These are phyloP conservation scores for Lindgomyces ingoldianus DNA, from an alignment of 495 filamentous ascomycete genomes.

Conservation along the genomic window DNA sequence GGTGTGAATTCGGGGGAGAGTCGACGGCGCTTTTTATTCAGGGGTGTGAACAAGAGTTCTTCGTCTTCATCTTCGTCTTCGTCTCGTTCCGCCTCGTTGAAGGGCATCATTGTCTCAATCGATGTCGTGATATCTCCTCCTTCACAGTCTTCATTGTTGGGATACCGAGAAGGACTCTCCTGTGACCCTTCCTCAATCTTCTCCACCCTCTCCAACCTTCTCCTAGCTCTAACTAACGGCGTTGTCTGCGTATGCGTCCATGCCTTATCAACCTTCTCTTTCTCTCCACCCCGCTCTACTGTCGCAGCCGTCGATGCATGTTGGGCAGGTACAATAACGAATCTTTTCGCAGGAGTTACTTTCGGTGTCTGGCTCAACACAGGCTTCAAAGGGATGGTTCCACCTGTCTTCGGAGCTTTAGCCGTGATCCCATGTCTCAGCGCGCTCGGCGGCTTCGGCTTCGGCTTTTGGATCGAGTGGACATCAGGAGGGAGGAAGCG, in stretches of 20 bases:
- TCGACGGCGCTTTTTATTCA: constrained; percentile 19
- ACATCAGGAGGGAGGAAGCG: constrained; percentile 22
- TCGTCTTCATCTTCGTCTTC: constrained; percentile 24
- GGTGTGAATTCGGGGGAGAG: constrained; percentile 7
- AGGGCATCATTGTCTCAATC: background rate
- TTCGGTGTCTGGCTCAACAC: background rate
- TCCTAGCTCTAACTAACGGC: background rate
- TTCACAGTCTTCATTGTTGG: background rate
- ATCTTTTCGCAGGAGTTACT: constrained; percentile 23
- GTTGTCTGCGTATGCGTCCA: constrained; percentile 3
- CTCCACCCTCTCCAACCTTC: constrained; percentile 23
- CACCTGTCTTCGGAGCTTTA: background rate
- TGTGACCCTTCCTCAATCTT: constrained; percentile 32
- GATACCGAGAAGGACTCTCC: constrained; percentile 2
- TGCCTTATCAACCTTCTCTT: background rate
- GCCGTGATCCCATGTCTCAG: constrained; percentile 26
- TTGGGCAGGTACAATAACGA: constrained; percentile 15
- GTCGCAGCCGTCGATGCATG: background rate
- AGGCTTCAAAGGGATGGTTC: background rate
- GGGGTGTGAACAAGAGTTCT: constrained; percentile 29
- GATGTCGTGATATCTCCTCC: background rate
- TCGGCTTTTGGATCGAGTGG: constrained; percentile 7
- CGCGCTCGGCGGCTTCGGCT: constrained; percentile 11
- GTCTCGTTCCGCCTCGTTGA: background rate
- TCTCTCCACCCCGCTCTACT: background rate